Percentiles rank a stretch among this genome's conserved stretches.
Evolutionary conservation across 2,329 filamentous ascomycete genomes (phyloP).

Genomic region (Sclerotinia minor): DNA sequence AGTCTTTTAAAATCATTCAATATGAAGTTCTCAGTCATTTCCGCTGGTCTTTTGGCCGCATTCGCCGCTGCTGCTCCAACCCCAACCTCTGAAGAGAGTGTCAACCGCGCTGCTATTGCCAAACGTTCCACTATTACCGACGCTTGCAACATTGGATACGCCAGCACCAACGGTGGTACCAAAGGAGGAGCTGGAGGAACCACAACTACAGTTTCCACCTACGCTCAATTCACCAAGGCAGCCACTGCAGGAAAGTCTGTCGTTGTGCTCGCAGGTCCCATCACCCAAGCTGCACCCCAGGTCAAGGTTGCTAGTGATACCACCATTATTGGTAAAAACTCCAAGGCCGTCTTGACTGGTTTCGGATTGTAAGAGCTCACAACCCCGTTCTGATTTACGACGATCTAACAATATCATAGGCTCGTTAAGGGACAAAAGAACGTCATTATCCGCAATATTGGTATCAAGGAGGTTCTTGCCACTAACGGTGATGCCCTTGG

Average conservation of each 20-base stretch:
- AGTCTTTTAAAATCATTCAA: slow-evolving; percentile 12
- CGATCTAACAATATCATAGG: neutral
- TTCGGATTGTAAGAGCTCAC: slow-evolving; percentile 20
- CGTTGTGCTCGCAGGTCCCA: slow-evolving; percentile 14
- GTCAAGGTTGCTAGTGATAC: slow-evolving; percentile 21
- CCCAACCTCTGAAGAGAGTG: slow-evolving; percentile 9
- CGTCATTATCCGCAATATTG: slow-evolving; percentile 59
- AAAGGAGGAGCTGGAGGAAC: slow-evolving; percentile 49
- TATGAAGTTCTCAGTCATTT: slow-evolving; percentile 22
- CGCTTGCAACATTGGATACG: slow-evolving; percentile 46
- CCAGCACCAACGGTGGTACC: slow-evolving; percentile 47
- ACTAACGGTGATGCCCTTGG: slow-evolving; percentile 52
- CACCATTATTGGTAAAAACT: slow-evolving; percentile 19
- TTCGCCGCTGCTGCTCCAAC: slow-evolving; percentile 23
- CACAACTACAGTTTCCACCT: slow-evolving; percentile 49
- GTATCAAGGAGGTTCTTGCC: slow-evolving; percentile 50
- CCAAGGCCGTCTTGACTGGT: slow-evolving; percentile 5
- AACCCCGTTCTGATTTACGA: neutral
- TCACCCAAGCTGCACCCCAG: slow-evolving; percentile 10
- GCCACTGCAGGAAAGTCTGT: slow-evolving; percentile 18
- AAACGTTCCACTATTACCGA: slow-evolving; percentile 50
- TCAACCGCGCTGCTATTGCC: slow-evolving; percentile 27
- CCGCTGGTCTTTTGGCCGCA: slow-evolving; percentile 21
- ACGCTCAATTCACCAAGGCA: slow-evolving; percentile 42
- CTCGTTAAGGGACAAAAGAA: slow-evolving; percentile 44